These are phyloP conservation scores for Pyracantha coccinea DNA, from an alignment of 331 rosid species.

Conservation along the genomic window DNA sequence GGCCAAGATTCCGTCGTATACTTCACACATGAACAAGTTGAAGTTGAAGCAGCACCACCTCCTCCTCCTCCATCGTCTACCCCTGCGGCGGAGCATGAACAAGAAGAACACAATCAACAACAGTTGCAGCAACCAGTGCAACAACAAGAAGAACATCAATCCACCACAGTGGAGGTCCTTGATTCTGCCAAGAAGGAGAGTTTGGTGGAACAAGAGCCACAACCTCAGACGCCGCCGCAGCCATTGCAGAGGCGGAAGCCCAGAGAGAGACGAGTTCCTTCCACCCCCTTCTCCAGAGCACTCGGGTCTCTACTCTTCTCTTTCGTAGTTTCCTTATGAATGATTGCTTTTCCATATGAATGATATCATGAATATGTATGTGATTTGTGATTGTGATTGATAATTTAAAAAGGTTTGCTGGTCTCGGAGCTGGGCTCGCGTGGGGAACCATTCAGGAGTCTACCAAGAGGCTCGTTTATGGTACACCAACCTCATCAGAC, in stretches of 20 bases:
- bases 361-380: neutral
- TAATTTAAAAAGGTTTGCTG: constrained; percentile 58
- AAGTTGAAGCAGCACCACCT: neutral
- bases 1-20: constrained; percentile 8
- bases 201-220: neutral
- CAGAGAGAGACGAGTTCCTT: constrained; percentile 84
- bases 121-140: neutral
- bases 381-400: neutral
- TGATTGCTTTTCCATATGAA: neutral
- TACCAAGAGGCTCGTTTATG: constrained; percentile 74
- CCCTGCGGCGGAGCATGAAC: neutral
- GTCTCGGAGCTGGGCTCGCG: constrained; percentile 87
- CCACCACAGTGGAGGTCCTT: neutral
- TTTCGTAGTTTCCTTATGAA: neutral
- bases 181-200: neutral
- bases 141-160: neutral
- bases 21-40: constrained; percentile 3
- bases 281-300: constrained; percentile 87
- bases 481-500: constrained; percentile 33
- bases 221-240: neutral
- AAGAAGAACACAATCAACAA: neutral
- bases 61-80: neutral
- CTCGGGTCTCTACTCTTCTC: constrained; percentile 46
- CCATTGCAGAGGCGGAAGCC: constrained; percentile 52
- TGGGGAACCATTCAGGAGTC: constrained; percentile 98